Evolutionary conservation across 805 yeast species (phyloP), one percentile per base, ranked within the genome.

Genomic region (Starmerella ratchasimensis): DNA sequence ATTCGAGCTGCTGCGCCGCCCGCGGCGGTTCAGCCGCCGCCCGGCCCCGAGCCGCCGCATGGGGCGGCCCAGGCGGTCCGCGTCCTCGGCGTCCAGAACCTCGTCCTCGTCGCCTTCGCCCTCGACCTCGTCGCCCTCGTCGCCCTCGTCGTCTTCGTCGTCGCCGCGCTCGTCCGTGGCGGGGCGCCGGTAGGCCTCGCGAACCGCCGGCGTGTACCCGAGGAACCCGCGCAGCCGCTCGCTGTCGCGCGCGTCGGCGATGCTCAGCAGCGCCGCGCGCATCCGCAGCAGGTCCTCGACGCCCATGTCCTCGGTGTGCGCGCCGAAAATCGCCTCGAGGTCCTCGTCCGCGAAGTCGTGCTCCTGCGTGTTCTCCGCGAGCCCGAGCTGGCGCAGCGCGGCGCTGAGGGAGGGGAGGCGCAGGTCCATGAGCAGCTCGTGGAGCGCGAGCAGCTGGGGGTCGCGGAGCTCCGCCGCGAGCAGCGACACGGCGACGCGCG

Each of bases 291-390:
- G 63, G 35, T 74, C 74, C n/a, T 59, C 58, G 2, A 65, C 63
- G 11, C 56, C 41, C 45, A 66, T 61, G 49, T 62, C 68, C 23
- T 70, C 69, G 2, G 67, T 51, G 42, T 74, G 74, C 30, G 78
- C 64, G 40, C 78, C 75, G 50, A 72, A 80, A 0, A 93, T 86
- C 1, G 93, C 78, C 21, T 74, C 65, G 3, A 82, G 69, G 31
- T 80, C 72, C 44, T 80, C 90, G 51, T 76, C 81, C 41, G 71
- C 77, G 11, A 74, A 71, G 21, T 31, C 35, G 21, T 32, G 35
- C 8, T 32, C n/a, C 28, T 6, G 20, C 21, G 28, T 32, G 11
- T 11, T 27, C 8, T 65, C 63, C 37, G 65, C 66, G 14, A 72
- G 63, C 9, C 69, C 78, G 23, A 79, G 54, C 1, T 59, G 49